A percentile compares a stretch with the other conserved stretches of the same genome.
These are phyloP conservation scores for Pseudohalonectria lignicola DNA, from an alignment of 2,329 filamentous ascomycete species.

Conservation along the genomic window DNA sequence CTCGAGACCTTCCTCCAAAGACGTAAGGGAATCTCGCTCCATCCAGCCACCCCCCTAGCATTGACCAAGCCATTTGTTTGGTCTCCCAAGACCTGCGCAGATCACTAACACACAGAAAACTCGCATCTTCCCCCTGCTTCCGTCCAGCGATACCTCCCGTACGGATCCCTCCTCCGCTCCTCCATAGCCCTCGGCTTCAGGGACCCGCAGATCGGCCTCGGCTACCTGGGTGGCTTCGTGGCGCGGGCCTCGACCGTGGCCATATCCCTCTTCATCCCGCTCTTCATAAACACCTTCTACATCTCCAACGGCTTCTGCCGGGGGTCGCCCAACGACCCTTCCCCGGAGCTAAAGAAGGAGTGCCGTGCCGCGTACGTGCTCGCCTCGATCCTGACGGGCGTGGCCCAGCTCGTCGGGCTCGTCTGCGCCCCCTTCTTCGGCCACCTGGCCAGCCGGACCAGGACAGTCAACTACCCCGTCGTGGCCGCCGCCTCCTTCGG, in stretches of 20 bases:
- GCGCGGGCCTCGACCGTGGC: conserved; percentile 89
- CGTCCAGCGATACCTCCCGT: conserved; percentile 32
- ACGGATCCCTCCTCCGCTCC: conserved; percentile 47
- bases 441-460: conserved; percentile 59
- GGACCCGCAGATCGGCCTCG: conserved; percentile 70
- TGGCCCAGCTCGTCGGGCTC: conserved; percentile 78
- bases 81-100: no score
- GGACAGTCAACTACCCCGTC: conserved; percentile 57
- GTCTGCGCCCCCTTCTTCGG: conserved; percentile 81
- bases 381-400: conserved; percentile 76
- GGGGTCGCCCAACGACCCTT: conserved; percentile 50
- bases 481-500: conserved; percentile 62
- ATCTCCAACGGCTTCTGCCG: conserved; percentile 70
- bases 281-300: conserved; percentile 88
- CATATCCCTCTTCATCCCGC: conserved; percentile 87
- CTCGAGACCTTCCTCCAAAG: no score
- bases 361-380: conserved; percentile 83
- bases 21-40: no score
- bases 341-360: conserved; percentile 68
- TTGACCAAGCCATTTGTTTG: no score
- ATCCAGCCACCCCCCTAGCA: no score
- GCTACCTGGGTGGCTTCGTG: conserved; percentile 89
- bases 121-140: no score
- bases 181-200: conserved; percentile 61
- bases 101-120: neutral